Evolutionary conservation across 1,284 basidiomycete genomes (phyloP).

Genomic region (Vanrija sp.): DNA sequence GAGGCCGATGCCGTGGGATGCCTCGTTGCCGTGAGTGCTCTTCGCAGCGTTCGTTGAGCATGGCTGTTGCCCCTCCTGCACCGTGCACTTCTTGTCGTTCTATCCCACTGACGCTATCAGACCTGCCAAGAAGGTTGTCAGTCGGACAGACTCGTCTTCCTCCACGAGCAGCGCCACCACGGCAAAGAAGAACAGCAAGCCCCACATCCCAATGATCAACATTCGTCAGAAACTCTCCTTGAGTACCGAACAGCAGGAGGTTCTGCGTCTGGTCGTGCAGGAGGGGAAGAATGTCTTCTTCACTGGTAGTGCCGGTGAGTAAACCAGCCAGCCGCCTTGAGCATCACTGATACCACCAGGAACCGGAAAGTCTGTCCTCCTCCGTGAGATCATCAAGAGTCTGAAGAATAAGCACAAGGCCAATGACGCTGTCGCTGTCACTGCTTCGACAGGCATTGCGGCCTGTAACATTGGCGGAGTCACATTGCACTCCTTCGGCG

Average conservation of each 20-base stretch:
- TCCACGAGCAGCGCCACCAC: conserved; percentile 2
- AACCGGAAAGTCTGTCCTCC: conserved; percentile 89
- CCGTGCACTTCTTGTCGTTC: too few species aligned
- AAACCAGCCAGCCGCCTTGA: not conserved
- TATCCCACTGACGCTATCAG: not conserved
- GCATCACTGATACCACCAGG: conserved; percentile 52
- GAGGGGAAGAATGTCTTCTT: conserved; percentile 83
- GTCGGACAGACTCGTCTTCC: conserved; percentile 4
- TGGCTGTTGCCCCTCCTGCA: too few species aligned
- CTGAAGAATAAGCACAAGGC: conserved; percentile 56
- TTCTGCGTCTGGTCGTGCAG: conserved; percentile 67
- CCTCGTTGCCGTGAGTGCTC: conserved; percentile 27
- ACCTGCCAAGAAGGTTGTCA: conserved; percentile 16
- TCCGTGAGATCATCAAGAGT: conserved; percentile 78
- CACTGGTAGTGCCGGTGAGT: conserved; percentile 89
- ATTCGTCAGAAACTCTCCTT: conserved; percentile 54
- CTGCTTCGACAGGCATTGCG: conserved; percentile 86
- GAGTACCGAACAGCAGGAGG: conserved; percentile 77
- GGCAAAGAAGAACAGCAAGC: not conserved
- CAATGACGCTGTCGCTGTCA: conserved; percentile 68
- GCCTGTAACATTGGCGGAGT: conserved; percentile 91
- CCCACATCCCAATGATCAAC: conserved; percentile 23
- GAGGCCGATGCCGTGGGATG: conserved; percentile 40
- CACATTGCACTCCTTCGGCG: conserved; percentile 88
- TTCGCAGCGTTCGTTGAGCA: too few species aligned